Evolutionary conservation across 1,139 yeast species (phyloP), one percentile per base, ranked within the genome.

Genomic region (Yamadazyma aaseri): DNA sequence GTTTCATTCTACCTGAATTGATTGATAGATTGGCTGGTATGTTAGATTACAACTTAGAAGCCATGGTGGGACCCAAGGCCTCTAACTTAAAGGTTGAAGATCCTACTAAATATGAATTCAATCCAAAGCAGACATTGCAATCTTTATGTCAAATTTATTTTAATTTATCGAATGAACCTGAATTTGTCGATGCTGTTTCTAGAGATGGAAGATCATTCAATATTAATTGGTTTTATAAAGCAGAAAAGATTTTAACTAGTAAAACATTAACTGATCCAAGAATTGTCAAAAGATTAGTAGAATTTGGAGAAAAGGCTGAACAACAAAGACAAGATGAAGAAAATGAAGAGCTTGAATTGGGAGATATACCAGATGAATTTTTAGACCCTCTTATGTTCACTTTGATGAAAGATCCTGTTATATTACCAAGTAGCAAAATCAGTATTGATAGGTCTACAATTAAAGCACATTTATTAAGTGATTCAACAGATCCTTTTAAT

Each of bases 341-440:
- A 44, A 85, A 81, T 44, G 95, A 86, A 50, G 97, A 90, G 46
- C 56, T 79, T 45, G 96, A 87, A 53, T 70, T 87, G 47, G 97
- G 96, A 11, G 98, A 94, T 36, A 74, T 86, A 16, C 99, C 99
- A 1, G 98, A 94, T 55, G 98, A 94, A 57, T 92, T 82, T 55
- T 73, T 94, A 52, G 99, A 94, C 64, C 98, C 99, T 7, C 74
- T 94, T 48, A 90, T 94, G 97, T 90, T 73, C 56, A 86, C 96
- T 0, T 56, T 94, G 29, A 94, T 94, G 98, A 86, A 81, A 48
- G 95, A 94, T 55, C 99, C 99, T 0, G 98, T 94, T 3, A 81
- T 76, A 16, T 71, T 94, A 49, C 99, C 99, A 5, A 71, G 86
- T 5, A 86, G 96, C 1, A 82, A 77, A 49, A 76, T 90, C 11